A percentile compares a stretch with the other conserved stretches of the same genome.
Evolutionary conservation across 1,284 basidiomycete species (phyloP).

Genomic region (Marasmius fiardii): DNA sequence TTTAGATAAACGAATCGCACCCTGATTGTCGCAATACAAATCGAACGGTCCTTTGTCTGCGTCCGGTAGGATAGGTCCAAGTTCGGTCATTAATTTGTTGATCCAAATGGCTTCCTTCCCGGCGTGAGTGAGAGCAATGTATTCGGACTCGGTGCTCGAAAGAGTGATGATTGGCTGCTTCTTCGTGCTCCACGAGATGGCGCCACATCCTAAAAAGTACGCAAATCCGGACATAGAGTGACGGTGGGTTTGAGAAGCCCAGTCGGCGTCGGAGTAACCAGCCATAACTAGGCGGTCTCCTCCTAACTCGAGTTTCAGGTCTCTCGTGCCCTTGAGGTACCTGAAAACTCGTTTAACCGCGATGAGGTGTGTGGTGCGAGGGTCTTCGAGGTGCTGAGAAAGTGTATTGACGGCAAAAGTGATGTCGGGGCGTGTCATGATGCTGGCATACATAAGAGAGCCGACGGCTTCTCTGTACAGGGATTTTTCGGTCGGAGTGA

Average conservation of each 20-base stretch:
- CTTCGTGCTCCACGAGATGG: conserved; percentile 30
- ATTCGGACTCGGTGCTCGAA: conserved; percentile 38
- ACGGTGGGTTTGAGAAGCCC: conserved; percentile 19
- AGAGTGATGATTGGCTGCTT: conserved; percentile 28
- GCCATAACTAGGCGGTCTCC: conserved; percentile 6
- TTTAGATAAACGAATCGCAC: neutral
- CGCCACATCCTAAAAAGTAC: conserved; percentile 19
- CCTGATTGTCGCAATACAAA: conserved; percentile 1
- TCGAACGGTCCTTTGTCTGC: neutral
- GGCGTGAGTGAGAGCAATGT: conserved; percentile 28
- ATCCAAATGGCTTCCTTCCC: conserved; percentile 25
- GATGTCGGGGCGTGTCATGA: conserved; percentile 25
- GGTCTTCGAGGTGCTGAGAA: conserved; percentile 17
- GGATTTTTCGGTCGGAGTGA: conserved; percentile 8
- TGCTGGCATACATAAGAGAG: conserved; percentile 24
- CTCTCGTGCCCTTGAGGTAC: conserved; percentile 25
- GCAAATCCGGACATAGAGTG: conserved; percentile 23
- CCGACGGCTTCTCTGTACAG: conserved; percentile 22
- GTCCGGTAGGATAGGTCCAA: neutral
- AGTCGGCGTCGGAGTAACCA: conserved; percentile 24
- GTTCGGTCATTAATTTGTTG: neutral
- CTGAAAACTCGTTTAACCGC: conserved; percentile 22
- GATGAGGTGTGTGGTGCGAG: conserved; percentile 17
- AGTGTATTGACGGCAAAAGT: conserved; percentile 20
- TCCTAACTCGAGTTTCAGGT: conserved; percentile 19